Percentiles rank a stretch among this genome's conserved stretches.
phyloP scores from a whole-genome alignment of 1,284 basidiomycete species.

The Ganoderma multipileum region DNA sequence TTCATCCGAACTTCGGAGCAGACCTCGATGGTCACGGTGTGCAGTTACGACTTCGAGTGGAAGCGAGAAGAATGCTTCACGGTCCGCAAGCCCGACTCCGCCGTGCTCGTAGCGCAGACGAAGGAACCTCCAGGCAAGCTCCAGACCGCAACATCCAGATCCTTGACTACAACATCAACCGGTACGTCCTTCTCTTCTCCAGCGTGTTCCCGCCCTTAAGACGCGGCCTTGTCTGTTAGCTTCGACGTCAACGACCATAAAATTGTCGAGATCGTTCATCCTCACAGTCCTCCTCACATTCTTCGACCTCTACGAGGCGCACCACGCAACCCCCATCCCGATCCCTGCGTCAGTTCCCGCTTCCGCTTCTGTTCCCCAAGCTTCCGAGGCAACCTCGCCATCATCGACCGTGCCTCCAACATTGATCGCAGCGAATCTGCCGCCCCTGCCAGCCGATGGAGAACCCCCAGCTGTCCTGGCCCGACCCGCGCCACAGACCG shows the following conservation, averaged over 20 bases:
- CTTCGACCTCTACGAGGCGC: slow-evolving; percentile 71
- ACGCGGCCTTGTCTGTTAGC: slow-evolving; percentile 43
- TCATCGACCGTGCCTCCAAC: slow-evolving; percentile 1
- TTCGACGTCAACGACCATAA: slow-evolving; percentile 86
- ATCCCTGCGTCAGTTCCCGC: slow-evolving; percentile 32
- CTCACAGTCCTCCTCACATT: slow-evolving; percentile 79
- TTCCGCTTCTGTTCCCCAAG: background rate
- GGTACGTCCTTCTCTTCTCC: slow-evolving; percentile 17
- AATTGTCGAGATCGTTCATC: slow-evolving; percentile 82
- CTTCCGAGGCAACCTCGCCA: slow-evolving; percentile 9
- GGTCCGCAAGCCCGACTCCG: slow-evolving; percentile 84
- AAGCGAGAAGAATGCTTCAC: slow-evolving; percentile 82
- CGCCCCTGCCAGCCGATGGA: background rate
- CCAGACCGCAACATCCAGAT: slow-evolving; percentile 78
- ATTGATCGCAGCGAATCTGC: background rate
- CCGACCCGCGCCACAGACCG: slow-evolving; percentile 65
- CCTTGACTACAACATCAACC: slow-evolving; percentile 77
- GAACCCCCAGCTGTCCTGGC: slow-evolving; percentile 56
- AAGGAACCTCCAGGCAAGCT: slow-evolving; percentile 74
- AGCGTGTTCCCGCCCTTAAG: background rate
- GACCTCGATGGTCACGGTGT: background rate
- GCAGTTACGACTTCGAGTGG: slow-evolving; percentile 85
- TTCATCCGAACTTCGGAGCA: too few relatives aligned
- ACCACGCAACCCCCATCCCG: slow-evolving; percentile 41
- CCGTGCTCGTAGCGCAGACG: slow-evolving; percentile 81